phyloP scores from a whole-genome alignment of 2,329 filamentous ascomycete genomes.

The Colletotrichum liaoningense region DNA sequence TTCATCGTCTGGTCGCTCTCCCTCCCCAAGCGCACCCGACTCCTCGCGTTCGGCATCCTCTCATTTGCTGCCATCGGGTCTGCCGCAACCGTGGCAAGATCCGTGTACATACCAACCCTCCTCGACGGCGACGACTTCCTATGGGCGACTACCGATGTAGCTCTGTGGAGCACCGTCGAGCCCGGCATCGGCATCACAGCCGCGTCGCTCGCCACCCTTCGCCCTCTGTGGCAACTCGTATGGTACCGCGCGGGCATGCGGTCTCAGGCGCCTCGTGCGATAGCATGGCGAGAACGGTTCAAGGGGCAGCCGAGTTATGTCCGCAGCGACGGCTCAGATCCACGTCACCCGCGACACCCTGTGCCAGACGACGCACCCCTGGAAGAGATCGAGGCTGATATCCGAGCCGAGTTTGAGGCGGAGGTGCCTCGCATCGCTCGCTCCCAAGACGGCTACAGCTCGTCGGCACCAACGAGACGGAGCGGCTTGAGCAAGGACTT shows the following conservation, averaged over 20 bases:
- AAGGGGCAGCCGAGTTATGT: constrained; percentile 29
- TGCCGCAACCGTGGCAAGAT: constrained; percentile 55
- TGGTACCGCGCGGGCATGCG: constrained; percentile 19
- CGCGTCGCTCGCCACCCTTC: constrained; percentile 52
- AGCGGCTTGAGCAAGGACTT: constrained; percentile 18
- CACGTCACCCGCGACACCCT: background rate
- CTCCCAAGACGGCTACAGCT: constrained; percentile 2
- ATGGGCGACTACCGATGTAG: constrained; percentile 55
- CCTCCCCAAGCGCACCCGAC: constrained; percentile 51
- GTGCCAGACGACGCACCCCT: background rate
- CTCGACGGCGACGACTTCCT: constrained; percentile 53
- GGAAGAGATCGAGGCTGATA: background rate
- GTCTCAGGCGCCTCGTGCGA: constrained; percentile 11
- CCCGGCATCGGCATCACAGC: constrained; percentile 55
- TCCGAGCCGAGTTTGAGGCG: background rate
- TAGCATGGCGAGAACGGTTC: constrained; percentile 21
- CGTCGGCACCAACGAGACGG: background rate
- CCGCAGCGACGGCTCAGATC: constrained; percentile 15
- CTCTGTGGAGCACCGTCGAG: constrained; percentile 59
- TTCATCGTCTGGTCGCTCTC: constrained; percentile 53
- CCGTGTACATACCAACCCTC: constrained; percentile 53
- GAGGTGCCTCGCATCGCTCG: constrained; percentile 2
- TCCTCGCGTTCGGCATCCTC: constrained; percentile 47
- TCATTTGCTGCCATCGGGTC: constrained; percentile 47
- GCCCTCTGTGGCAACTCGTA: constrained; percentile 44